Percentiles rank a stretch among this genome's conserved stretches.
Evolutionary conservation across 2,329 filamentous ascomycete genomes (phyloP).

Genomic region (Gaeumannomyces sp.): DNA sequence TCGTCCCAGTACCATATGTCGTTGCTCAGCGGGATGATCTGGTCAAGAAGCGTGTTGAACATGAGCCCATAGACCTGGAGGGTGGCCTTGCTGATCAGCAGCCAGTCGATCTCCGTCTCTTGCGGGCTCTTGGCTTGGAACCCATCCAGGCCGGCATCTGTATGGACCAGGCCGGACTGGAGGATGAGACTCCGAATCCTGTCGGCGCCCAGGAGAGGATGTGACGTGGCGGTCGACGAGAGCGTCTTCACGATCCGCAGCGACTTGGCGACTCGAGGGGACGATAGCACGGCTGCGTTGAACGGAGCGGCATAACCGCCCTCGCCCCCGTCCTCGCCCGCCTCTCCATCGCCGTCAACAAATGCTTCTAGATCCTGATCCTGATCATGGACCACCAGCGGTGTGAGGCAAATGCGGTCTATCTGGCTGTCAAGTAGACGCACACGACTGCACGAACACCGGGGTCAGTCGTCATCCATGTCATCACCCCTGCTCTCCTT

Average conservation of each 20-base stretch:
- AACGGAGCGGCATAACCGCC: slow-evolving; percentile 22
- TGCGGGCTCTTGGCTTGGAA: slow-evolving; percentile 41
- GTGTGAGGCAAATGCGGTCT: slow-evolving; percentile 52
- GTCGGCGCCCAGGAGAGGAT: slow-evolving; percentile 52
- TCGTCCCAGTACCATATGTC: slow-evolving; percentile 97
- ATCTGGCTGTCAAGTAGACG: slow-evolving; percentile 40
- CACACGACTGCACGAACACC: slow-evolving; percentile 14
- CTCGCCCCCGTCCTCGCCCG: slow-evolving; percentile 5
- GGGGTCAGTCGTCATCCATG: slow-evolving; percentile 26
- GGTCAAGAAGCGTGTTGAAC: slow-evolving; percentile 69
- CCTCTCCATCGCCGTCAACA: slow-evolving; percentile 7
- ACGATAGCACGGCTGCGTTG: slow-evolving; percentile 38
- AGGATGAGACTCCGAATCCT: slow-evolving; percentile 57
- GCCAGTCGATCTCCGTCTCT: slow-evolving; percentile 80
- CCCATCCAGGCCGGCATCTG: slow-evolving; percentile 20
- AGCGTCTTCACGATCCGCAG: slow-evolving; percentile 64
- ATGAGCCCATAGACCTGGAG: slow-evolving; percentile 84
- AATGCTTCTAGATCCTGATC: slow-evolving; percentile 17
- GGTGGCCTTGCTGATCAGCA: slow-evolving; percentile 83
- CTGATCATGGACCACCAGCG: slow-evolving; percentile 34
- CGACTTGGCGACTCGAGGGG: slow-evolving; percentile 53
- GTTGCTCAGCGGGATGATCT: slow-evolving; percentile 76
- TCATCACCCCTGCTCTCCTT: neutral
- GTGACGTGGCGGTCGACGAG: slow-evolving; percentile 61
- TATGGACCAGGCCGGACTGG: slow-evolving; percentile 51